Conservation (phyloP, 2,329 filamentous ascomycete genomes). For the Aspergillus proliferans region DNA sequence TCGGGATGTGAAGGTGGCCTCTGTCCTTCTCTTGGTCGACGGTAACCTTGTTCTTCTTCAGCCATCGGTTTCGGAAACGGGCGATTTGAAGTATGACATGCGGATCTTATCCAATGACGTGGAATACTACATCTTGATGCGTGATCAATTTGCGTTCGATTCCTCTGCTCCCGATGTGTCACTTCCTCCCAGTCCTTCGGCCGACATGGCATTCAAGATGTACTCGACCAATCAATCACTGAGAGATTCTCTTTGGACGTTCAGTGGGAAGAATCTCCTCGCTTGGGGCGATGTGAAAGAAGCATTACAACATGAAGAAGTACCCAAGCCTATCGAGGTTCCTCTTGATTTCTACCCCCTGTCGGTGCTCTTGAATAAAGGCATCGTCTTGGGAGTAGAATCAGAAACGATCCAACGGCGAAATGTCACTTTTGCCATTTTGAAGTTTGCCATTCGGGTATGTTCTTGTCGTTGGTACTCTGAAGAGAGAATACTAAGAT, state of each 20-base stretch:
- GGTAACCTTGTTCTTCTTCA: slow-evolving; percentile 91
- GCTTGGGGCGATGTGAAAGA: slow-evolving; percentile 86
- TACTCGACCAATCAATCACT: slow-evolving; percentile 52
- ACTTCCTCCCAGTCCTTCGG: slow-evolving; percentile 45
- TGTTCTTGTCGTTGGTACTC: slow-evolving; percentile 23
- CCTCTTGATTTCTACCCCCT: slow-evolving; percentile 93
- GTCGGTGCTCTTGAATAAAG: slow-evolving; percentile 80
- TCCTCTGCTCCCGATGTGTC: slow-evolving; percentile 44
- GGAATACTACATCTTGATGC: slow-evolving; percentile 88
- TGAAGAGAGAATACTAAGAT: slow-evolving; percentile 6
- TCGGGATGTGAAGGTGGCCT: slow-evolving; percentile 88
- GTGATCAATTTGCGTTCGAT: slow-evolving; percentile 62
- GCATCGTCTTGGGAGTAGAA: slow-evolving; percentile 83
- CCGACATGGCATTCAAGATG: slow-evolving; percentile 39
- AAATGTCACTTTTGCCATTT: slow-evolving; percentile 84
- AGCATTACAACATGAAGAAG: slow-evolving; percentile 67
- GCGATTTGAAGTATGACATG: slow-evolving; percentile 96
- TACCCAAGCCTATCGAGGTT: slow-evolving; percentile 69
- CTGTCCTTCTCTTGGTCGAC: slow-evolving; percentile 92
- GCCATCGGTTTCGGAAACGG: slow-evolving; percentile 73
- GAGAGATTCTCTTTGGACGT: slow-evolving; percentile 87
- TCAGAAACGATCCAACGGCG: slow-evolving; percentile 88
- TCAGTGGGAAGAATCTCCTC: slow-evolving; percentile 79
- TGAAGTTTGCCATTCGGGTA: slow-evolving; percentile 82
- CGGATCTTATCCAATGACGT: slow-evolving; percentile 91